phyloP scores from a whole-genome alignment of 2,329 filamentous ascomycete genomes.

The Periconia sp. region DNA sequence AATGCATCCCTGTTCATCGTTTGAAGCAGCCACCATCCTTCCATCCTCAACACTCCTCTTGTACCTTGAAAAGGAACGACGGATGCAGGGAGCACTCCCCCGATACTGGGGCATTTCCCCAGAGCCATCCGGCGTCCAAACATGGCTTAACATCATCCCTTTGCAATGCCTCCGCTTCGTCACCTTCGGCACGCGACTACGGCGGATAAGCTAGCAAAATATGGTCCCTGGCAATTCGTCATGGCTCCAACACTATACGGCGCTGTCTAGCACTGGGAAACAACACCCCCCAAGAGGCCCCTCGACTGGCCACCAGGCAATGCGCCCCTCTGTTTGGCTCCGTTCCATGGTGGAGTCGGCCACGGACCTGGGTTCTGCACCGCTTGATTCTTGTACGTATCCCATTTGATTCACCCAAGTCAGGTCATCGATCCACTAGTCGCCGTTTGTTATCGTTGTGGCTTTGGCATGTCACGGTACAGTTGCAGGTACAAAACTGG shows the following conservation, averaged over 20 bases:
- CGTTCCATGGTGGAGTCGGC: conserved; percentile 18
- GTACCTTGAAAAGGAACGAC: conserved; percentile 16
- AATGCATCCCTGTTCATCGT: conserved; percentile 24
- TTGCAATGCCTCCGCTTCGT: neutral
- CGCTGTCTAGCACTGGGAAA: conserved; percentile 15
- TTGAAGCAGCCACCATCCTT: conserved; percentile 31
- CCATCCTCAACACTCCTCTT: conserved; percentile 18
- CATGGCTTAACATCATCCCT: neutral
- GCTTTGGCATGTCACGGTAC: conserved; percentile 8
- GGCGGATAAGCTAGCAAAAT: conserved; percentile 41
- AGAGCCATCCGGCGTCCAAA: conserved; percentile 15
- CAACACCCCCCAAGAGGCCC: conserved; percentile 9
- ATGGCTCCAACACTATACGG: conserved; percentile 14
- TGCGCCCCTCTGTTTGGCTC: conserved; percentile 14
- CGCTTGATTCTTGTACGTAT: neutral
- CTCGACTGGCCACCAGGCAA: conserved; percentile 2
- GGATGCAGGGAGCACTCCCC: conserved; percentile 37
- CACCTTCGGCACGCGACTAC: conserved; percentile 33
- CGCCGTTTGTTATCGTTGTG: conserved; percentile 9
- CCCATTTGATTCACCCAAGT: neutral
- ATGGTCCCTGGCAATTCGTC: conserved; percentile 23
- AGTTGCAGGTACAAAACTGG: conserved; percentile 5
- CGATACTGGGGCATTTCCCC: conserved; percentile 25
- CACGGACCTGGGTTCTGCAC: conserved; percentile 12
- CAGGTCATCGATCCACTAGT: conserved; percentile 7